Percentiles rank a stretch among this genome's conserved stretches.
Conservation (phyloP, 495 filamentous ascomycete species). For the Penicillium goetzii region DNA sequence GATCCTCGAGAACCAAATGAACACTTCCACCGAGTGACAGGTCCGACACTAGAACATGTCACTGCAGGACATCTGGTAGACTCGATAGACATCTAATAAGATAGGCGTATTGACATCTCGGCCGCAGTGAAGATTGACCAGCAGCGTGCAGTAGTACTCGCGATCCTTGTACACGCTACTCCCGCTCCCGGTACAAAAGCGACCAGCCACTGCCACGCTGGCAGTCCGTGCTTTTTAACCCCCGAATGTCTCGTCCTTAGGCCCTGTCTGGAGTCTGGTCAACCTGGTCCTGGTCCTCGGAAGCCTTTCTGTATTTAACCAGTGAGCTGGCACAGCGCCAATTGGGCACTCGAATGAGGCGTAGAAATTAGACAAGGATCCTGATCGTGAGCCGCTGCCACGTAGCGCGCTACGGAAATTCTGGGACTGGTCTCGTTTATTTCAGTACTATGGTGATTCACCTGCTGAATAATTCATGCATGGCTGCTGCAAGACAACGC, state of each 20-base stretch:
- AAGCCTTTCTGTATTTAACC: conserved; percentile 1
- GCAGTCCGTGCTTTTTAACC: conserved; percentile 29
- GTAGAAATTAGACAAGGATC: conserved; percentile 5
- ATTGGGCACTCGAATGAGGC: conserved; percentile 16
- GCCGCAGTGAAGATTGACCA: neutral
- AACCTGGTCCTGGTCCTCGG: neutral
- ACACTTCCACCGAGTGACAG: neutral
- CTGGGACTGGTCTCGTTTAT: neutral
- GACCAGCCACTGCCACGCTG: conserved; percentile 31
- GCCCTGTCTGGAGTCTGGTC: neutral
- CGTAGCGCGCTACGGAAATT: conserved; percentile 24
- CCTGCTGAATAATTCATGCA: neutral
- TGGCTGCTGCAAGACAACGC: conserved; percentile 22
- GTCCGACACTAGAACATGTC: neutral
- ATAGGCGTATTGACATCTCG: conserved; percentile 8
- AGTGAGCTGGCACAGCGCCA: conserved; percentile 7
- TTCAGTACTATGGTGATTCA: neutral
- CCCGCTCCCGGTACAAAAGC: conserved; percentile 4
- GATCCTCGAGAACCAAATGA: conserved; percentile 2
- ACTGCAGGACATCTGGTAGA: neutral
- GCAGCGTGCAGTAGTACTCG: neutral
- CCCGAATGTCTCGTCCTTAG: neutral
- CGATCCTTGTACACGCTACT: conserved; percentile 11
- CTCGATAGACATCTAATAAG: neutral
- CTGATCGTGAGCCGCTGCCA: conserved; percentile 28